These are phyloP conservation scores for Jaapia argillacea DNA, from an alignment of 768 basidiomycete species.

Conservation along the genomic window DNA sequence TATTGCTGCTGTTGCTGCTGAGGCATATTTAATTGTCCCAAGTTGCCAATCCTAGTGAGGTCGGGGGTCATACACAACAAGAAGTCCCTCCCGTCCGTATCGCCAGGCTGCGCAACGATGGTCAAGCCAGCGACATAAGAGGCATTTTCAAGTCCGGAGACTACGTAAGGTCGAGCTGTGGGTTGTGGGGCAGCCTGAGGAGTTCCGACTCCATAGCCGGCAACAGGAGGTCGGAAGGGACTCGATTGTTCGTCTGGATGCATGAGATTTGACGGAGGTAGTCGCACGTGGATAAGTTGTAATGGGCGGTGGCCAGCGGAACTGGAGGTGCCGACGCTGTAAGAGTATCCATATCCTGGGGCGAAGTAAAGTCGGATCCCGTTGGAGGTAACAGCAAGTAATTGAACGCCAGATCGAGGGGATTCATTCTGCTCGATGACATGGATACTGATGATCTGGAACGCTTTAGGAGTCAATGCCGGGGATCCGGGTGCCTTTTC, in stretches of 20 bases:
- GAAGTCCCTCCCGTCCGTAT: constrained; percentile 65
- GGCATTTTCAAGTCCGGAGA: constrained; percentile 49
- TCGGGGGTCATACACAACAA: constrained; percentile 70
- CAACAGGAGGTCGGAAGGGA: constrained; percentile 33
- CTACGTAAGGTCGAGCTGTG: constrained; percentile 44
- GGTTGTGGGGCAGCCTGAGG: constrained; percentile 32
- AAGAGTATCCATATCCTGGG: constrained; percentile 43
- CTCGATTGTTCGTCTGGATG: constrained; percentile 65
- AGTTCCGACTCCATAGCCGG: constrained; percentile 32
- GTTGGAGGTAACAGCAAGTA: constrained; percentile 74
- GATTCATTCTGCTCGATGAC: constrained; percentile 59
- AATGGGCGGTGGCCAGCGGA: constrained; percentile 31
- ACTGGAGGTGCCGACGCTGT: constrained; percentile 21
- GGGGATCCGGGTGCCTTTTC: constrained; percentile 77
- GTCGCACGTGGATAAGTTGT: constrained; percentile 68
- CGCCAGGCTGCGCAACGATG: constrained; percentile 65
- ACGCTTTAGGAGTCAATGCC: constrained; percentile 56
- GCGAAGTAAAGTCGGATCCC: constrained; percentile 83
- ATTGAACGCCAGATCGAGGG: constrained; percentile 48
- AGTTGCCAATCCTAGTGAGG: constrained; percentile 56
- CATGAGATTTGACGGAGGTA: constrained; percentile 65
- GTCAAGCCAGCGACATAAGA: constrained; percentile 60
- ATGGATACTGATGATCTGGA: constrained; percentile 64
- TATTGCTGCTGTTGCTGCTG: constrained; percentile 15
- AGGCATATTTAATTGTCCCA: constrained; percentile 52